Conservation (phyloP, 2,329 filamentous ascomycete genomes). For the Fusarium verrucosum region DNA sequence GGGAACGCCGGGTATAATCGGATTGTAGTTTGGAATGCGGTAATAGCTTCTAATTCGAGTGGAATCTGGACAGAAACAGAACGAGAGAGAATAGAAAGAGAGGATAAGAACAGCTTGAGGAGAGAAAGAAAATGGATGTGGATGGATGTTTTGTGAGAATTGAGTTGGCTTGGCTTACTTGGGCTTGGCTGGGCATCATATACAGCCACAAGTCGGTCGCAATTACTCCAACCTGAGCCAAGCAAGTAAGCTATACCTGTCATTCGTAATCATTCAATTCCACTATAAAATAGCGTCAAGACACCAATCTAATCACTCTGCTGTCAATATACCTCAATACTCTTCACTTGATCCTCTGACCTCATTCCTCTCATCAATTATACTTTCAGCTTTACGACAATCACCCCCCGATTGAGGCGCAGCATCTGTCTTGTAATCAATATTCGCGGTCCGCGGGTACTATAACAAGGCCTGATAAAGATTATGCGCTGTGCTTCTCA, state of each 20-base stretch:
- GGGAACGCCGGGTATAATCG: conserved; percentile 3
- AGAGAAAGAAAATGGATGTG: not conserved
- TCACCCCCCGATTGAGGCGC: conserved; percentile 19
- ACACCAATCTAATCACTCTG: no score
- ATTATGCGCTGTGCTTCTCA: conserved; percentile 1
- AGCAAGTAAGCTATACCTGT: conserved; percentile 5
- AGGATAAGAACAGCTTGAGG: conserved; percentile 1
- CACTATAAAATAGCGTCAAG: not conserved
- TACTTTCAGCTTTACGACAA: not conserved
- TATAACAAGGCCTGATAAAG: conserved; percentile 5
- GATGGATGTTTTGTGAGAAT: conserved; percentile 31
- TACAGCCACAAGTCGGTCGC: conserved; percentile 24
- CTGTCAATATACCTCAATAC: not conserved
- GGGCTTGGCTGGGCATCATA: conserved; percentile 19
- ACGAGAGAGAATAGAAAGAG: conserved; percentile 9
- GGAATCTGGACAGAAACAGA: not conserved
- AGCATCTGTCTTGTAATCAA: conserved; percentile 19
- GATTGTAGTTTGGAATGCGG: not conserved
- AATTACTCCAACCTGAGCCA: conserved; percentile 10
- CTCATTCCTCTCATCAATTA: conserved; percentile 1
- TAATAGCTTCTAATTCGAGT: not conserved
- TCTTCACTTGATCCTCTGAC: not conserved
- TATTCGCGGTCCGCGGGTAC: not conserved
- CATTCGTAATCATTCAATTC: conserved; percentile 2
- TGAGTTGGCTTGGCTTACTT: conserved; percentile 3